A percentile compares a stretch with the other conserved stretches of the same genome.
phyloP scores from a whole-genome alignment of 73 alveolate genomes.

The Paramecium octaurelia region DNA sequence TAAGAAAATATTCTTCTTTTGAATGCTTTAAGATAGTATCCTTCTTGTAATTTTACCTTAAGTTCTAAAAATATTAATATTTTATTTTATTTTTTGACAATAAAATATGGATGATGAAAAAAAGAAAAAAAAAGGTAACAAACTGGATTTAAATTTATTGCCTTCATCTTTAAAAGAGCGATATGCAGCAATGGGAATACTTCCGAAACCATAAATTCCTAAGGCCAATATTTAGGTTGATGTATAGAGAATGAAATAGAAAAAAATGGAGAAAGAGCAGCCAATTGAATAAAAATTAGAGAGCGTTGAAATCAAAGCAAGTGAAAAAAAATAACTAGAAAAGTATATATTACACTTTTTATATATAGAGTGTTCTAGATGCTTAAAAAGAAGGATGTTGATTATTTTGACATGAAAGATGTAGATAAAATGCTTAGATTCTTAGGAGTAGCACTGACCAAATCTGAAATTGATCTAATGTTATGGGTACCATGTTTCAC shows the following conservation, averaged over 20 bases:
- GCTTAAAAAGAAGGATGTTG: background rate
- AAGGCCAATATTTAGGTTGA: constrained; percentile 41
- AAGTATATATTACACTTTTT: background rate
- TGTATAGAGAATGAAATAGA: constrained; percentile 56
- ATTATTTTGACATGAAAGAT: constrained; percentile 45
- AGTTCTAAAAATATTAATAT: background rate
- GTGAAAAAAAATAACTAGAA: constrained; percentile 45
- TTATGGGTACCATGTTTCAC: constrained; percentile 67
- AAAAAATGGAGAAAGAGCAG: constrained; percentile 53
- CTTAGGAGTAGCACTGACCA: constrained; percentile 70
- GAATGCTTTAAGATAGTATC: background rate
- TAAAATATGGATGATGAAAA: constrained; percentile 17
- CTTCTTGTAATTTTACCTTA: background rate
- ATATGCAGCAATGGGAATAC: constrained; percentile 40
- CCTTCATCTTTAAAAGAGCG: constrained; percentile 45
- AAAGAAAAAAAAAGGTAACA: background rate
- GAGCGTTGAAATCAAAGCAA: constrained; percentile 52
- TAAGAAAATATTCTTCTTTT: background rate
- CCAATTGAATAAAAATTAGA: constrained; percentile 59
- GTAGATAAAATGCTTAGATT: constrained; percentile 57
- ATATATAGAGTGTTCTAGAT: constrained; percentile 40
- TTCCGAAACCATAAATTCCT: constrained; percentile 36
- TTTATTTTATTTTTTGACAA: background rate
- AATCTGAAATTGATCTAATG: constrained; percentile 81
- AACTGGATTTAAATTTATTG: background rate